Evolutionary conservation across 495 filamentous ascomycete species (phyloP), one percentile per base, ranked within the genome.

Genomic region (Penicillium roqueforti): DNA sequence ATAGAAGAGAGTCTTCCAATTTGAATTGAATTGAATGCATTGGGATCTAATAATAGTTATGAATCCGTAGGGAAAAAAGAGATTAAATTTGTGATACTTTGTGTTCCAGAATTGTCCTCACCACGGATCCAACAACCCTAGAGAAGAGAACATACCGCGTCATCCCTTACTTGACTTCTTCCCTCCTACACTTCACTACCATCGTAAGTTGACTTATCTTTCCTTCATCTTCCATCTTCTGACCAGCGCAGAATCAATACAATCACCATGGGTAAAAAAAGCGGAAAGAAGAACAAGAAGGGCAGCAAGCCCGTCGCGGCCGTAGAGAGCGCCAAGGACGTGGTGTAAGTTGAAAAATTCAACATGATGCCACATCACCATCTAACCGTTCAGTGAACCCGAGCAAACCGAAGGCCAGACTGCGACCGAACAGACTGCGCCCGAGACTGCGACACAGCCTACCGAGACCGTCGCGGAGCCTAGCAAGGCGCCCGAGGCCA

Each of bases 271-370:
- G 32, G 69, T 36, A 76, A 74, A 68, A 76, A 74, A 57, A 71
- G 74, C 60, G 74, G 74, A 63, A 76, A 76, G 66, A 65, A 62
- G 41, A 68, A 65, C 48, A 72, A 71, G 61, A 60, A 58, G 51
- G 74, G 73, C 60, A 55, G 51, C 43, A 68, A 68, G 61, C 61
- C 63, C 49, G 67, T 60, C 8, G 66, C 56, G 32, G 65, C 63
- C 6, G 68, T 50, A 18, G 47, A 50, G 8, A 40, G 22, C 9
- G 47, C 29, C 25, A 74, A 75, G 63, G 68, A 69, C 54, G 54
- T 76, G 23, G 54, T 73, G 78, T 80, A 65, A 72, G 74, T 71
- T 36, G 29, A 34, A 20, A 25, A 19, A 39, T 57, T 41, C 47
- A 29, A 56, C 11, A 20, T 31, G 4, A 31, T 51, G 49, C 32